Percentiles rank a stretch among this genome's conserved stretches.
Evolutionary conservation across 78 protist genomes (phyloP).

Genomic region (Dictyostelium brefeldianum): DNA sequence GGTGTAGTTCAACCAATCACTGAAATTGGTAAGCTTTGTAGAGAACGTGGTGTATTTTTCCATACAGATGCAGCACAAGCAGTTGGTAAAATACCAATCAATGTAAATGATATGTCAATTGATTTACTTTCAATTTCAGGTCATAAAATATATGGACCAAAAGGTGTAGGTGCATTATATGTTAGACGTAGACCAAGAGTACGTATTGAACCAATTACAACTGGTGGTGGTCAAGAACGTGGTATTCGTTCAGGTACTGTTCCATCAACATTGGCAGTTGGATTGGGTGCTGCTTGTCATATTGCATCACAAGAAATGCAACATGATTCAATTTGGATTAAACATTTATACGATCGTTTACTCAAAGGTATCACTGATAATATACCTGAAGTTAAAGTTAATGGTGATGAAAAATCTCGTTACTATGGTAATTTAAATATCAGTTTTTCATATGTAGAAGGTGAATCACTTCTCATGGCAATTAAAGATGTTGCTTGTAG

Average conservation of each 20-base stretch:
- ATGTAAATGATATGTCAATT: slow-evolving; percentile 94
- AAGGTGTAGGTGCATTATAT: slow-evolving; percentile 98
- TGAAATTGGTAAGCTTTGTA: slow-evolving; percentile 96
- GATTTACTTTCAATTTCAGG: slow-evolving; percentile 96
- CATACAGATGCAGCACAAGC: slow-evolving; percentile 99
- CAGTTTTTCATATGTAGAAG: slow-evolving; percentile 98
- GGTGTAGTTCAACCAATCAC: slow-evolving; percentile 97
- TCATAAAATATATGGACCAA: slow-evolving; percentile 98
- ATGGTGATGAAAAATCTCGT: slow-evolving; percentile 72
- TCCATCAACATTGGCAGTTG: slow-evolving; percentile 94
- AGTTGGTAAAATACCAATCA: slow-evolving; percentile 97
- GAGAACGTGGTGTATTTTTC: slow-evolving; percentile 88
- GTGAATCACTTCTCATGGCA: slow-evolving; percentile 97
- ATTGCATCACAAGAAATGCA: slow-evolving; percentile 93
- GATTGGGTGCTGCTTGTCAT: slow-evolving; percentile 95
- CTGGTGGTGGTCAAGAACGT: slow-evolving; percentile 99
- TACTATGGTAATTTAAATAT: slow-evolving; percentile 97
- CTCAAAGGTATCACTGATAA: slow-evolving; percentile 56
- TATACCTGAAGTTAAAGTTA: slow-evolving; percentile 79
- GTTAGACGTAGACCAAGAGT: slow-evolving; percentile 97
- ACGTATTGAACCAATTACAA: slow-evolving; percentile 90
- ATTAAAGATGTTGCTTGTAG: slow-evolving; percentile 94
- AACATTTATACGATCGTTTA: slow-evolving; percentile 84
- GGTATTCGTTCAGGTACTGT: slow-evolving; percentile 97
- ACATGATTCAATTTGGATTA: slow-evolving; percentile 86